A percentile compares a stretch with the other conserved stretches of the same genome.
phyloP scores from a whole-genome alignment of 176 grass and related monocot species.

The Carex scoparia region DNA sequence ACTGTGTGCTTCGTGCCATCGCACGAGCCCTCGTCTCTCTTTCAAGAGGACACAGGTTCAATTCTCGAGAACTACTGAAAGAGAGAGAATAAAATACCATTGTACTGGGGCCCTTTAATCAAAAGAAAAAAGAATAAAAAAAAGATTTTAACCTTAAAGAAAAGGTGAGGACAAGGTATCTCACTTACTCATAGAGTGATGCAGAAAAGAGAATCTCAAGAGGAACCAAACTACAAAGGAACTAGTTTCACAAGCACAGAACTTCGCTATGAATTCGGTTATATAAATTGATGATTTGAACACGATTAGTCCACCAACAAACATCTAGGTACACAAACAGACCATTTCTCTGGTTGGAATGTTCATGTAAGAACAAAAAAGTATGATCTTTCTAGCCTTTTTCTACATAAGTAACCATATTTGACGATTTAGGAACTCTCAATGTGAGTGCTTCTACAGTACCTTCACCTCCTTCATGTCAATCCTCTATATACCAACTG shows the following conservation, averaged over 20 bases:
- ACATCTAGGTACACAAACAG: neutral
- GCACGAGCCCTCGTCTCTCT: no score
- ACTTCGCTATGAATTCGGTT: neutral
- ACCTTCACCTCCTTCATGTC: neutral
- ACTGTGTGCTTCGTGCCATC: no score
- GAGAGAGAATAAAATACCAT: no score
- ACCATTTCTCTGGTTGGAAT: neutral
- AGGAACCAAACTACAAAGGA: neutral
- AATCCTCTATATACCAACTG: neutral
- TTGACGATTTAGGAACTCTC: neutral
- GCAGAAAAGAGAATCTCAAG: slow-evolving; percentile 8
- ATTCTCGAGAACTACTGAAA: no score
- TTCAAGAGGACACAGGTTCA: no score
- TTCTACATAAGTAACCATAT: neutral
- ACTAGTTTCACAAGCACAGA: slow-evolving; percentile 6
- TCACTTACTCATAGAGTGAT: neutral
- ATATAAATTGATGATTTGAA: slow-evolving; percentile 6
- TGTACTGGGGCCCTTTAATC: no score
- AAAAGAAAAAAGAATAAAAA: no score
- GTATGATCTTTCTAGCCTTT: neutral
- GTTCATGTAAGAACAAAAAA: neutral
- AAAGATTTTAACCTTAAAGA: neutral
- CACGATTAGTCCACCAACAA: neutral
- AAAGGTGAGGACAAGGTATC: neutral
- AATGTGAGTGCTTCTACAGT: neutral